phyloP scores from a whole-genome alignment of 495 filamentous ascomycete genomes.

The Aspergillus affinis region DNA sequence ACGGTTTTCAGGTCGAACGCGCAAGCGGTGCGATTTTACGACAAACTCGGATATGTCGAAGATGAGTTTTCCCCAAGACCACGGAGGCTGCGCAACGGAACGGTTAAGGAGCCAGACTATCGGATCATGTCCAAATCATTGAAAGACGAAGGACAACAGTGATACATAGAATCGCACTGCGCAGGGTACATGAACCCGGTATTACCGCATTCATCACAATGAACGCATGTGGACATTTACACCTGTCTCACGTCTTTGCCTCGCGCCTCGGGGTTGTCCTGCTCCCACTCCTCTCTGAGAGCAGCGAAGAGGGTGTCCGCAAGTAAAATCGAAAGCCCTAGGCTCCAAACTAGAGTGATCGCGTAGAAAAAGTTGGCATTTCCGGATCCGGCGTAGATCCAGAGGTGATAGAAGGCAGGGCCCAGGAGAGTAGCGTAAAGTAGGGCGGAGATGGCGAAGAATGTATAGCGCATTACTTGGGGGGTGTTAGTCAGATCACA shows the following conservation, averaged over 20 bases:
- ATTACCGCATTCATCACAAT: not conserved
- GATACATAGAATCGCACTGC: not conserved
- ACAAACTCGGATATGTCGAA: constrained; percentile 61
- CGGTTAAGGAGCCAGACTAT: constrained; percentile 64
- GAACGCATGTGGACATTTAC: constrained; percentile 33
- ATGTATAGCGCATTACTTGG: constrained; percentile 90
- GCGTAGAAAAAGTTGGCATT: constrained; percentile 99
- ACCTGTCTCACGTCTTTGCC: constrained; percentile 87
- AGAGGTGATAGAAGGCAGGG: constrained; percentile 94
- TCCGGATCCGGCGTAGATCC: constrained; percentile 97
- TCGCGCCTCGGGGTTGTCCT: constrained; percentile 82
- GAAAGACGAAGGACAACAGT: not conserved
- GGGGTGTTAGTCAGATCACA: constrained; percentile 17
- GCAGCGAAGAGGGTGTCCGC: constrained; percentile 86
- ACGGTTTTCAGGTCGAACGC: constrained; percentile 74
- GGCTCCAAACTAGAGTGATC: constrained; percentile 95
- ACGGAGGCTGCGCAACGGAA: constrained; percentile 62
- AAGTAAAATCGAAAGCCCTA: constrained; percentile 77
- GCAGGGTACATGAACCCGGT: not conserved
- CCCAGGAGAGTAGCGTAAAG: constrained; percentile 87
- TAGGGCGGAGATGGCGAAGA: constrained; percentile 75
- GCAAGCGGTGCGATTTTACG: constrained; percentile 64
- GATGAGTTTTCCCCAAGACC: constrained; percentile 67
- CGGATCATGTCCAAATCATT: constrained; percentile 61
- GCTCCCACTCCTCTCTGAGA: constrained; percentile 90